Base-by-base conservation (phyloP, 169 alveolate species). In the Cryptosporidium sp. region DNA sequence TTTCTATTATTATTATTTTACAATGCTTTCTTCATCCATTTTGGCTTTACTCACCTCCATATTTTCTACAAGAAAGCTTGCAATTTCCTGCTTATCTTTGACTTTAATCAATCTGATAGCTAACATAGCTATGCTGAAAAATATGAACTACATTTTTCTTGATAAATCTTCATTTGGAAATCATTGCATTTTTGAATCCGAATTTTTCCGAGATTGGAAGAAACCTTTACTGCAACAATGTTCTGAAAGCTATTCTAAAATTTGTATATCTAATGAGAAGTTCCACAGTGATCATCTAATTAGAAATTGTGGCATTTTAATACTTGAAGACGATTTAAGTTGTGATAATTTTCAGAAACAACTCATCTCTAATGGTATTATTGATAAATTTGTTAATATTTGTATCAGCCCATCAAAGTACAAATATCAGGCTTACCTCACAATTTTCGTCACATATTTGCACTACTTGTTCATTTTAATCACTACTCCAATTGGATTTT, bases 391-490 rank as follows among this genome's bases (percentile, higher is more conserved):
- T 45, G 69, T 80, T 42, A 31, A 65, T n/a, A 18, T 80, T 44
- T 80, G 89, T 62, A 80, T 48, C 9, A 61, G 62, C 42, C 39
- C 65, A 12, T 21, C 21, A 1, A 35, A 29, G 10, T 80, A 45
- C n/a, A 60, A 67, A 8, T 45, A 62, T 7, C 75, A 80, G 26
- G 42, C 35, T 29, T 60, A 14, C 10, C 48, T 31, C 18, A 62
- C 70, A 18, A 21, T 65, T 29, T 21, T 33, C 10, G 45, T 23
- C 14, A 29, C 37, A 35, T 62, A 60, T 39, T 12, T 61, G 21
- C 89, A 80, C 51, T 48, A 26, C 44, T 12, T 62, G 23, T 80
- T 80, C n/a, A 80, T 80, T 69, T 33, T 80, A 39, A 33, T 80
- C 35, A 80, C 60, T 8, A 65, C 60, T 39, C 80, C 89, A 37